Percentiles rank a stretch among this genome's conserved stretches.
Conservation (phyloP, 306 rosid genomes). For the Quercus glauca region DNA sequence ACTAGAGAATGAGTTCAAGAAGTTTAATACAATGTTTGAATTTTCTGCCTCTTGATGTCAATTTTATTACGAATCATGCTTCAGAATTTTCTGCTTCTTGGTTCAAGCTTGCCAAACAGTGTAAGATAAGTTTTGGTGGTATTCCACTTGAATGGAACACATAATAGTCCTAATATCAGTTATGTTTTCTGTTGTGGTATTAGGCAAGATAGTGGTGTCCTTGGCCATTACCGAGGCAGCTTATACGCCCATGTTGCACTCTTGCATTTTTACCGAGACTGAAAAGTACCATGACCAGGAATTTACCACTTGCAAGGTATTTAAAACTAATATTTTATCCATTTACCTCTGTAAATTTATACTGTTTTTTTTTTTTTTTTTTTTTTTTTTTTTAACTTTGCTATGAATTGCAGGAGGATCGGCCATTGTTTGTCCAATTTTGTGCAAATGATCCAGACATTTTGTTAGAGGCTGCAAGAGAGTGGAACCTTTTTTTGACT, state of each 20-base stretch:
- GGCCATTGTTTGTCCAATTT: constrained; percentile 89
- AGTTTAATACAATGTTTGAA: too few relatives aligned
- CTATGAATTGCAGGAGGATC: constrained; percentile 52
- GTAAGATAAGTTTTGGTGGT: too few relatives aligned
- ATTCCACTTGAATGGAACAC: too few relatives aligned
- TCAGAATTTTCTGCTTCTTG: too few relatives aligned
- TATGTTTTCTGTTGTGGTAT: too few relatives aligned
- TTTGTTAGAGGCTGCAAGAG: constrained; percentile 76
- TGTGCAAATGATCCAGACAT: constrained; percentile 86
- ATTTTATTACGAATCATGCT: too few relatives aligned
- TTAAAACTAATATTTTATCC: not conserved
- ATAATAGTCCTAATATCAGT: too few relatives aligned
- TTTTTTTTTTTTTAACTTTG: not conserved
- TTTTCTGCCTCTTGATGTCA: too few relatives aligned
- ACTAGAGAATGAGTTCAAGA: too few relatives aligned
- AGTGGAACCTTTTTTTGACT: constrained; percentile 81
- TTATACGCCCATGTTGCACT: constrained; percentile 60
- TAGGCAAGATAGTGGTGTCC: too few relatives aligned
- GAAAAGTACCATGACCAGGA: constrained; percentile 77
- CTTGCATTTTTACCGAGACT: constrained; percentile 54
- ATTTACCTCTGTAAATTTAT: not conserved
- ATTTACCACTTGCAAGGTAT: constrained; percentile 80
- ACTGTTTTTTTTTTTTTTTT: not conserved
- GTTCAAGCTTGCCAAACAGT: too few relatives aligned
- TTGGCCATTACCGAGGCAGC: constrained; percentile 33